Evolutionary conservation across 2,329 filamentous ascomycete genomes (phyloP), one percentile per base, ranked within the genome.

Genomic region (Calonectria hawksworthii): DNA sequence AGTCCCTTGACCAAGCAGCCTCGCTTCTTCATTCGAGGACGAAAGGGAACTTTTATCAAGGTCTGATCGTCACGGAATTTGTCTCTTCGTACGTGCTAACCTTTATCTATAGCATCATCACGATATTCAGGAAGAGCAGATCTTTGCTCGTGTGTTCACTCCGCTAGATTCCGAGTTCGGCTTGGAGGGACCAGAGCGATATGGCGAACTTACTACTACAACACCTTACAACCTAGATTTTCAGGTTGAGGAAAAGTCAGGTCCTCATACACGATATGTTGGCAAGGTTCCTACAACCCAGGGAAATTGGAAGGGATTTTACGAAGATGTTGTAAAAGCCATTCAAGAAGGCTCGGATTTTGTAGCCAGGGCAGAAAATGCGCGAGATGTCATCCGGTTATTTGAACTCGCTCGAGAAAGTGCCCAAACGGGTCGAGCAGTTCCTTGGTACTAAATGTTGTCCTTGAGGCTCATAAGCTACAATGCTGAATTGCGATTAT

Each of bases 71-170:
- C 10, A 54, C 11, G 11, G 11, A 10, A 23, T n/a, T 13, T 54
- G 21, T 54, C n/a, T n/a, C 18, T 54, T 11, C n/a, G 11, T n/a
- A n/a, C 11, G 11, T 54, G 11, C n/a, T 54, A n/a, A 54, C 26
- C 11, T 54, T 54, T 54, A 28, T 28, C n/a, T 54, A 54, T n/a
- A 54, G 51, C 51, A 54, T 10, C 51, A 54, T 54, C 51, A 54
- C n/a, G 51, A 54, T 28, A 23, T 54, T 54, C 51, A 54, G n/a
- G 51, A 54, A 54, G 51, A 54, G n/a, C 51, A 54, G 51, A 54
- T 54, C 11, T 54, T 54, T 54, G 51, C 51, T 23, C 51, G n/a
- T n/a, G 23, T 13, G 26, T n/a, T 54, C 51, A 54, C 51, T 13
- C 51, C 51, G 11, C 51, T 11, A 11, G 51, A 54, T 54, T 11